Base-by-base conservation (phyloP, 2,329 filamentous ascomycete species). In the Neospermospora avenae region DNA sequence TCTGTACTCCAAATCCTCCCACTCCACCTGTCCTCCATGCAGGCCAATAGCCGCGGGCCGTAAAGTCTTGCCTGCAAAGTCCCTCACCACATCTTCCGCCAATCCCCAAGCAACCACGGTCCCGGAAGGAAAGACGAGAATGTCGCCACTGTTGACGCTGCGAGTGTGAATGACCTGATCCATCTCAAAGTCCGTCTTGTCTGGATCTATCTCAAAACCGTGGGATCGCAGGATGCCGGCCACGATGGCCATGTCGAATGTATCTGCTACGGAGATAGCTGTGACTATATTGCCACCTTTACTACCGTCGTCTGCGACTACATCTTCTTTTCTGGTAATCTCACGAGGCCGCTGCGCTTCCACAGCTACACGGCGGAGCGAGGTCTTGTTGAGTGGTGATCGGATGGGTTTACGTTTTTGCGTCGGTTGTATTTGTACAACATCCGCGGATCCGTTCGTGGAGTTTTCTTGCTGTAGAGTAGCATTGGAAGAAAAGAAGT, bases 121-220 rank as follows among this genome's bases (percentile, higher is more conserved):
- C 11, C 95, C 95, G 0, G 93, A 96, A 8, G 93, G 92, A 67
- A 99, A 99, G 59, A 99, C 87, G 72, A 98, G 98, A 54, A 98
- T 85, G 75, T 99, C 95, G 35, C 92, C 93, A 60, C 85, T 80
- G 71, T 84, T 82, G 61, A 81, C 78, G 8, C 80, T 80, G 55
- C 83, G 77, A 6, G 84, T 85, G 69, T 88, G 85, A 52, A 88
- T 81, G 5, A 88, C 84, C 69, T 87, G 84, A 64, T 79, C 78
- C 49, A 80, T 77, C 65, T 86, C 83, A 67, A 88, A 86, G 14
- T 79, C 82, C 13, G 81, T 84, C 52, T 75, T 77, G 67, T 88
- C 83, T 1, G 85, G 85, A 68, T 88, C 84, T 56, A 87, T 80
- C 42, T 77, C 74, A 70, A 86, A 87, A 52, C 83, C 83, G 70